Evolutionary conservation across 805 yeast species (phyloP), one percentile per base, ranked within the genome.

Genomic region (Cyberlindnera euphorbiiphila): DNA sequence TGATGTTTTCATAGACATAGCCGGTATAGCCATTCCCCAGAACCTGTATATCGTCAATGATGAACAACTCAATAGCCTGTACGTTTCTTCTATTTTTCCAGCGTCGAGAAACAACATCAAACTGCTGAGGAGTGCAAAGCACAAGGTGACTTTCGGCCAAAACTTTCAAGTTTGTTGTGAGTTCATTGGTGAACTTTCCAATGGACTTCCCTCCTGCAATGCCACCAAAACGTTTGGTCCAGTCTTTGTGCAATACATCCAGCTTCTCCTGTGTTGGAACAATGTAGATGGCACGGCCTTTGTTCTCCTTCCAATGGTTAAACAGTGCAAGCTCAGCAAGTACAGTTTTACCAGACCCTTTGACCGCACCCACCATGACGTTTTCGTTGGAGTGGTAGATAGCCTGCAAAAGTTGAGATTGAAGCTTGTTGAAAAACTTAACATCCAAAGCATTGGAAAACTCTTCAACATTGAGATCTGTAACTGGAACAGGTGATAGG

Each of bases 1-100:
- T 60, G 2, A 78, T 60, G 7, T 69, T 66, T 57, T 93, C 99
- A 54, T 88, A 88, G 1, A 63, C 55, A 3, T 76, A 60, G 0
- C 95, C 95, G 12, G 53, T 55, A 5, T 46, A 32, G 0, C 82
- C 81, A 47, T 61, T 60, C 2, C 88, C 86, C 14, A 89, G 57
- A 22, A 60, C 51, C 49, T 91, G 96, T 13, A 75, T 61, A 52
- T 86, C 87, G 57, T 86, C 96, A 25, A 76, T 77, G 34, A 93
- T 72, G 3, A 87, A 52, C 22, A 86, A 56, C 31, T 78, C 87
- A 21, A 91, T 74, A 0, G 74, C 56, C 42, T 81, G 86, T 5
- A 91, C 66, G 45, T 77, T 77, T 46, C 74, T 77, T 39, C 94
- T 69, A 46, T 79, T 83, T 48, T 80, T 80, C 98, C 98, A 89